These are phyloP conservation scores for Blastobotrys parvus DNA, from an alignment of 805 yeast genomes.

Conservation along the genomic window DNA sequence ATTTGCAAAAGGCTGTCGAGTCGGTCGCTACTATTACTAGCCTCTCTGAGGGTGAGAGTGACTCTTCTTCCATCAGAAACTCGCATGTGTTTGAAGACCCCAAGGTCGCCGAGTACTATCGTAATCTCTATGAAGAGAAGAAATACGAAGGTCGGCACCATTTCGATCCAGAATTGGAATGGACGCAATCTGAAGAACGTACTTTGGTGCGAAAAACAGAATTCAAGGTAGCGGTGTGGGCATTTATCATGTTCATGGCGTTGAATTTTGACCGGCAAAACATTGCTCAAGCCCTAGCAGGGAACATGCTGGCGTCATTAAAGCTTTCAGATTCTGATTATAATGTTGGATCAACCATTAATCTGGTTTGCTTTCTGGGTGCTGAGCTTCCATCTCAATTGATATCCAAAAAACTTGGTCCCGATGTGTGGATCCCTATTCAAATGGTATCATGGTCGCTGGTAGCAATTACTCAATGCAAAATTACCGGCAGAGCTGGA, in stretches of 20 bases:
- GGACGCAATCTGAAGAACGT: slow-evolving; percentile 42
- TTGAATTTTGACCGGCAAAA: slow-evolving; percentile 51
- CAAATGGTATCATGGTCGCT: slow-evolving; percentile 49
- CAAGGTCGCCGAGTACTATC: neutral
- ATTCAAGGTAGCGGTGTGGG: slow-evolving; percentile 43
- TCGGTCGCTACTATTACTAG: too few species aligned
- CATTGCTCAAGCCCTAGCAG: slow-evolving; percentile 47
- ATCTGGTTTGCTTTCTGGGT: slow-evolving; percentile 41
- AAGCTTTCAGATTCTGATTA: slow-evolving; percentile 45
- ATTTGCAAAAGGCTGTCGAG: too few species aligned
- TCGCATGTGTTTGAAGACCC: neutral
- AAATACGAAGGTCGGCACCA: slow-evolving; percentile 45
- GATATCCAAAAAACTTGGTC: slow-evolving; percentile 54
- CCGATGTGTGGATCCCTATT: slow-evolving; percentile 53
- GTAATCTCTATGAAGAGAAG: slow-evolving; percentile 13
- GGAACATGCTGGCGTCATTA: slow-evolving; percentile 43
- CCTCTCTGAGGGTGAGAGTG: too few species aligned
- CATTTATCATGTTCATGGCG: slow-evolving; percentile 48
- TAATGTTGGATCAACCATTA: slow-evolving; percentile 49
- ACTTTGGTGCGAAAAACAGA: slow-evolving; percentile 43
- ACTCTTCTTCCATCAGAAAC: neutral
- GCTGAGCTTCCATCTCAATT: slow-evolving; percentile 63
- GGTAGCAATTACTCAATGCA: slow-evolving; percentile 45
- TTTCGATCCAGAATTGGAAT: slow-evolving; percentile 46
- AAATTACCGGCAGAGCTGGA: slow-evolving; percentile 33